Conservation (phyloP, 2,329 filamentous ascomycete species). For the Scolecobasidium constrictum region DNA sequence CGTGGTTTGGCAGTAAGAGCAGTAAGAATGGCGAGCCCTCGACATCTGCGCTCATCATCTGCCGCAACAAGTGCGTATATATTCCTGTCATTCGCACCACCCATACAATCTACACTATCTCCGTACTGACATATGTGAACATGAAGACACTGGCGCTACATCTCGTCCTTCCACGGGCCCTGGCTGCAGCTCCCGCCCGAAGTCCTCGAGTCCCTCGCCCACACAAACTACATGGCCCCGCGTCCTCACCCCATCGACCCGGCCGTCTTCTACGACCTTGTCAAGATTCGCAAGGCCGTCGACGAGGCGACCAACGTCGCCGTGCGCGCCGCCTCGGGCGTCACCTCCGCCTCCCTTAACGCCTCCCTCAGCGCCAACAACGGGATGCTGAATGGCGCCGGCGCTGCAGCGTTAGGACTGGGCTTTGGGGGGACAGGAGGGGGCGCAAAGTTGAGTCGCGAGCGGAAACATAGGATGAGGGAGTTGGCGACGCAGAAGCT, state of each 20-base stretch:
- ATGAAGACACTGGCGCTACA: conserved; percentile 75
- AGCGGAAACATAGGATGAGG: conserved; percentile 68
- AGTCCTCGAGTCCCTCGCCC: conserved; percentile 66
- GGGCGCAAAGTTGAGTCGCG: conserved; percentile 58
- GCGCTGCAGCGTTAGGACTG: conserved; percentile 44
- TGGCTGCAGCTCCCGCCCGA: conserved; percentile 74
- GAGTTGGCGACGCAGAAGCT: conserved; percentile 72
- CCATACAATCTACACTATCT: too few species aligned
- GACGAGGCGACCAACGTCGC: conserved; percentile 71
- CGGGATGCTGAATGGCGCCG: conserved; percentile 35
- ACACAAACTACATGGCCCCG: conserved; percentile 68
- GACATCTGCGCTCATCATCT: conserved; percentile 27
- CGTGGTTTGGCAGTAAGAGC: conserved; percentile 3
- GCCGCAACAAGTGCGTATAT: conserved; percentile 30
- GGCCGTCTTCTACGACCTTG: conserved; percentile 70
- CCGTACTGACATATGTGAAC: too few species aligned
- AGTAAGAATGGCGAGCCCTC: conserved; percentile 9
- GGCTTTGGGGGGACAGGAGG: conserved; percentile 46
- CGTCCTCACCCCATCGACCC: conserved; percentile 69
- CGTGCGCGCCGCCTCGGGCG: conserved; percentile 64
- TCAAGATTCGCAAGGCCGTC: conserved; percentile 70
- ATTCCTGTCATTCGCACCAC: too few species aligned
- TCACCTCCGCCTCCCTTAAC: conserved; percentile 53
- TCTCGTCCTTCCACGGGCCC: conserved; percentile 71
- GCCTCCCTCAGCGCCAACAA: conserved; percentile 42